Base-by-base conservation (phyloP, 106 monocot species). In the Iris macrosiphon region DNA sequence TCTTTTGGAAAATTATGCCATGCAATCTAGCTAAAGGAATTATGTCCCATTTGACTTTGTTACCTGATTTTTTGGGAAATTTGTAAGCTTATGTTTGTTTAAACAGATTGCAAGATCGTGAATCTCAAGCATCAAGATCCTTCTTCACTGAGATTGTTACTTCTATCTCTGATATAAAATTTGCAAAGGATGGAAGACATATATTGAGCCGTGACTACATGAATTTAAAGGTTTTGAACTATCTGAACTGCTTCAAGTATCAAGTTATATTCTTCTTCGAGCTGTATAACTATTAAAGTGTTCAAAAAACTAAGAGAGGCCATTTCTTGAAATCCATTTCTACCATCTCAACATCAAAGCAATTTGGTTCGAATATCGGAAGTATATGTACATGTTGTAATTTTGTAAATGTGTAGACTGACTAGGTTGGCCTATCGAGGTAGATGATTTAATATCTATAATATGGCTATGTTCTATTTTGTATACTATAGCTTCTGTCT, bases 181-280 rank as follows among this genome's bases (percentile, higher is more conserved):
- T 84, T 56, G 49, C 74, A 21, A 55, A 51, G 32, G 71, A 78
- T 67, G 78, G 83, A 45, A 67, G 60, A 29, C 59, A 78, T 48
- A 67, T 84, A 30, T 66, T 78, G 59, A 78, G 67, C 66, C 83
- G 83, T 39, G 78, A 84, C 60, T 84, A 78, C 49, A 78, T 84
- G 83, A 78, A 71, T 55, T 31, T 78, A 6, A 84, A 79, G 83
- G 83, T 83, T 57, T 47, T 31, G 4, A 40, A 28, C 58, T 27
- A 16, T 40, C 27, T 27, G 18, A 14, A 1, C 9, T 32, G 19
- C 4, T 60, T 52, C 15, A 54, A 7, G 25, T 48, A 26, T 19
- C 3, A 9, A 60, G 46, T 46, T 46, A 45, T 35, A 25, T 39
- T 1, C n/a, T 39, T 50, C 22, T 12, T 40, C 6, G n/a, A n/a